These are phyloP conservation scores for Fusarium scirpi DNA, from an alignment of 2,329 filamentous ascomycete species.

Conservation along the genomic window DNA sequence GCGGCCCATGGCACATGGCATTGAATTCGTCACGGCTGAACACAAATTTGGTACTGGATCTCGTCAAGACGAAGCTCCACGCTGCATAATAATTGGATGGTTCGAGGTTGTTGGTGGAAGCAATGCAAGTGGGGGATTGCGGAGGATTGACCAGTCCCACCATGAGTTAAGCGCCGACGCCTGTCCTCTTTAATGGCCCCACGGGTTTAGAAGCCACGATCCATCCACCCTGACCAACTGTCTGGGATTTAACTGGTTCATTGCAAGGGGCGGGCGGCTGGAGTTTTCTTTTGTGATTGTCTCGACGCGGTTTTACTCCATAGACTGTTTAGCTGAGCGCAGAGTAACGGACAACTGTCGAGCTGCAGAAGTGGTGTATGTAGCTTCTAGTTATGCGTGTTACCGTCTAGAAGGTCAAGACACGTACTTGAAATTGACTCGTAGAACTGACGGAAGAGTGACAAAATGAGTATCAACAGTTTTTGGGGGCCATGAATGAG, in stretches of 20 bases:
- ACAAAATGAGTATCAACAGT: background rate
- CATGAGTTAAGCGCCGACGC: slow-evolving; percentile 68
- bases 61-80: slow-evolving; percentile 15
- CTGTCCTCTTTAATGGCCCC: slow-evolving; percentile 63
- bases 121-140: slow-evolving; percentile 48
- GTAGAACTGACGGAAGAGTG: background rate
- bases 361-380: slow-evolving; percentile 15
- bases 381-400: background rate
- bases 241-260: slow-evolving; percentile 39
- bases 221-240: slow-evolving; percentile 42
- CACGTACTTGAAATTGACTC: slow-evolving; percentile 2
- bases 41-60: slow-evolving; percentile 13
- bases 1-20: slow-evolving; percentile 38
- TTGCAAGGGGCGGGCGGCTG: slow-evolving; percentile 36
- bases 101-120: slow-evolving; percentile 57
- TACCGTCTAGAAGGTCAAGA: background rate
- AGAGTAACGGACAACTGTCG: slow-evolving; percentile 31
- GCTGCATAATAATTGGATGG: slow-evolving; percentile 24
- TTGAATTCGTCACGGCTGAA: slow-evolving; percentile 21
- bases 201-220: slow-evolving; percentile 48
- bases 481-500: background rate
- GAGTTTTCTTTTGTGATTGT: slow-evolving; percentile 26
- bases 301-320: slow-evolving; percentile 9
- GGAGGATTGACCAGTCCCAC: slow-evolving; percentile 47
- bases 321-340: slow-evolving; percentile 23